Evolutionary conservation across 176 grass and related monocot genomes (phyloP), one percentile per base, ranked within the genome.

Genomic region (Aegilops longissima): DNA sequence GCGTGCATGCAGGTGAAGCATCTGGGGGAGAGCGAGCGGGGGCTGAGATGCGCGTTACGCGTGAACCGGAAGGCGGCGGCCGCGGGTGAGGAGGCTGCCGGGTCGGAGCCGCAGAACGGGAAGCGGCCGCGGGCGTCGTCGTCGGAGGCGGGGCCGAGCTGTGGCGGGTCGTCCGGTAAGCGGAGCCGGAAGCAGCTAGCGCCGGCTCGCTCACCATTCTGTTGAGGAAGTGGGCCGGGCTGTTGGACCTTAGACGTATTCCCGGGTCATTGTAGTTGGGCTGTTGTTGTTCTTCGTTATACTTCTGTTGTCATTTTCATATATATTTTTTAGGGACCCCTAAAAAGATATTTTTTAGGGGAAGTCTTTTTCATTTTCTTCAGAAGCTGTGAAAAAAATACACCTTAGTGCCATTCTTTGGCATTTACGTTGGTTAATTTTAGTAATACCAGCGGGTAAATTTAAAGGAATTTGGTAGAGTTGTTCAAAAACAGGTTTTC

Each of bases 171-270:
- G 77, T 63, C 70, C 29, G 69, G 85, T 82, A 88, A 81, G 85
- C 69, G 89, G 47, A 76, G 81, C 8, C 89, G 85, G 4, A 91
- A 91, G 52, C 90, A 91, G 77, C 9, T 23, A 12, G 62, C 31
- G 70, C 86, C 90, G 16, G n/a, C 17, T n/a, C 90, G 82, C 21
- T 54, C 89, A 12, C 85, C 89, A 0, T 77, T 52, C 62, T 70
- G 21, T 62, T 91, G 61, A 91, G 64, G 17, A 6, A 5, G n/a
- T 54, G 36, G 74, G 38, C 74, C 21, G 18, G 3, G 27, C 24
- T 83, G 65, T 52, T 35, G 29, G 25, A 16, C 17, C 54, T 11
- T 24, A 29, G 5, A 51, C 63, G 10, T n/a, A 17, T 20, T 54
- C 30, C 56, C 58, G 2, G 27, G 21, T 2, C 29, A 66, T 82